A percentile compares a stretch with the other conserved stretches of the same genome.
phyloP scores from a whole-genome alignment of 1,284 basidiomycete genomes.

The Coniferiporia sulphurascens region DNA sequence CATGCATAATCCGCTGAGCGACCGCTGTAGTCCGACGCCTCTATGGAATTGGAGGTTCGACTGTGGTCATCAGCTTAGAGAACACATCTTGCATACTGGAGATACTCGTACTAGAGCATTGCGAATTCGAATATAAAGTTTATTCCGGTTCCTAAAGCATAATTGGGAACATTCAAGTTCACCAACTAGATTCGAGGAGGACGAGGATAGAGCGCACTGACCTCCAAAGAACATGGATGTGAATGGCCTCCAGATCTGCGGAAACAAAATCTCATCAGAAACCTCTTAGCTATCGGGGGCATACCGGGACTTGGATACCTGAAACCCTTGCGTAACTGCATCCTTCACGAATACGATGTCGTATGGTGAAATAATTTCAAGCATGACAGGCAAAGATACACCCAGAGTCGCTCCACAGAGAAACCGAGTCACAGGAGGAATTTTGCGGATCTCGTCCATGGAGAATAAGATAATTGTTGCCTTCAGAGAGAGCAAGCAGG shows the following conservation, averaged over 20 bases:
- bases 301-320: constrained; percentile 41
- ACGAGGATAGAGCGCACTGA: constrained; percentile 30
- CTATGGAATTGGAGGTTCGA: constrained; percentile 59
- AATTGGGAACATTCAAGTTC: not conserved
- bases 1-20: constrained; percentile 70
- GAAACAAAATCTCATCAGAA: not conserved
- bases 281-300: not conserved
- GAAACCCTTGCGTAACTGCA: constrained; percentile 40
- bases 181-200: not conserved
- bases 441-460: constrained; percentile 64
- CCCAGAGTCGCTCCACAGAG: constrained; percentile 57
- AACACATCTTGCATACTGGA: not conserved
- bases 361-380: constrained; percentile 53
- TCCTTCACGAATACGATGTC: constrained; percentile 52
- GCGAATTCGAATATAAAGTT: constrained; percentile 67
- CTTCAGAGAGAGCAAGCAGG: not conserved
- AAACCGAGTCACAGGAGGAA: constrained; percentile 81
- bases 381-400: constrained; percentile 57
- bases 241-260: constrained; percentile 71
- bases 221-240: constrained; percentile 78
- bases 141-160: constrained; percentile 45
- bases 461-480: constrained; percentile 22
- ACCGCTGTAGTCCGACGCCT: constrained; percentile 51
- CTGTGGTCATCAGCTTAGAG: constrained; percentile 31
- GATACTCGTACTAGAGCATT: constrained; percentile 66